A percentile compares a stretch with the other conserved stretches of the same genome.
phyloP scores from a whole-genome alignment of 345 rosid genomes.

The Salix brachista region DNA sequence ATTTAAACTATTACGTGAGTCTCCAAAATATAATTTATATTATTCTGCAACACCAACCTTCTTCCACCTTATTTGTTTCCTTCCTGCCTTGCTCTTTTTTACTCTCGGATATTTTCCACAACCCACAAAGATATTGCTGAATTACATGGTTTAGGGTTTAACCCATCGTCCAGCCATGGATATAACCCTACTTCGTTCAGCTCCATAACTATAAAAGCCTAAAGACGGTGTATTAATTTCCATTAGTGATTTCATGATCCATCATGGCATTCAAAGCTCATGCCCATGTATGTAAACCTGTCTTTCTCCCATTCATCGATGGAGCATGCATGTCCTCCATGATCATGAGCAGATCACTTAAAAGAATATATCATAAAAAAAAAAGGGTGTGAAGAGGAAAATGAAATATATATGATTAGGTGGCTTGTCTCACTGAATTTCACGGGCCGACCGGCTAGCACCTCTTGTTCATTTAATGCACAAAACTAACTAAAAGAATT shows the following conservation, averaged over 20 bases:
- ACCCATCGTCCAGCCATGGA: not conserved
- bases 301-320: no score
- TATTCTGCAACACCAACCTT: rapidly evolving
- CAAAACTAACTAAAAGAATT: no score
- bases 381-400: no score
- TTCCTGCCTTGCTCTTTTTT: not conserved
- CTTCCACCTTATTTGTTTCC: not conserved
- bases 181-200: not conserved
- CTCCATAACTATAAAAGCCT: no score
- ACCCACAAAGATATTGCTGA: no score
- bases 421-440: not conserved
- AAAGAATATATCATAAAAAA: no score
- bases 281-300: no score
- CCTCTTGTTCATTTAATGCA: not conserved
- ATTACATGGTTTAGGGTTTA: no score
- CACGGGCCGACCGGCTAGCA: not conserved
- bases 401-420: not conserved
- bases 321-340: no score
- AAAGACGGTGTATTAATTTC: not conserved
- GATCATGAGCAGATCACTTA: no score
- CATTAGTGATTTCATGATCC: not conserved
- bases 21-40: no score
- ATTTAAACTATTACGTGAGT: no score
- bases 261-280: not conserved
- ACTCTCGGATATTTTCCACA: not conserved